Evolutionary conservation across 2,329 filamentous ascomycete genomes (phyloP).

Genomic region (Eutypa lata): DNA sequence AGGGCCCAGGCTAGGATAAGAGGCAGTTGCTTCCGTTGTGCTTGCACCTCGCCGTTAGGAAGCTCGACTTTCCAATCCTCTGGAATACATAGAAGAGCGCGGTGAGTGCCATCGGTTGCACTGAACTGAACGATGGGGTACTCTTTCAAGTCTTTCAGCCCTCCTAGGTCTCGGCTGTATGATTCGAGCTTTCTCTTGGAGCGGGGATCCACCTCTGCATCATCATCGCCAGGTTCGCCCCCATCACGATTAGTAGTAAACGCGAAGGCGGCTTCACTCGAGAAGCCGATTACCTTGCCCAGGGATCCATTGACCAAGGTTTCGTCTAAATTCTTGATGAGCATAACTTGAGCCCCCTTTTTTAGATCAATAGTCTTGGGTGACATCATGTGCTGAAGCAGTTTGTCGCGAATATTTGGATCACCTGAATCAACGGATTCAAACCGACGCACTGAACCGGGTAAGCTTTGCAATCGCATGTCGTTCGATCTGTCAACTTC

Average conservation of each 20-base stretch:
- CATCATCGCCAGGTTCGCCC: slow-evolving; percentile 39
- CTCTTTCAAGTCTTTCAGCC: slow-evolving; percentile 49
- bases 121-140: slow-evolving; percentile 86
- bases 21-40: slow-evolving; percentile 77
- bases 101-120: slow-evolving; percentile 70
- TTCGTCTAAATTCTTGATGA: slow-evolving; percentile 99
- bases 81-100: slow-evolving; percentile 76
- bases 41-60: slow-evolving; percentile 92
- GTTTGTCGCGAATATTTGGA: slow-evolving; percentile 65
- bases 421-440: slow-evolving; percentile 78
- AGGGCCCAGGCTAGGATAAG: slow-evolving; percentile 95
- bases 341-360: slow-evolving; percentile 93
- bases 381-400: slow-evolving; percentile 90
- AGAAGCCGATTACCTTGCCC: slow-evolving; percentile 80
- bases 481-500: slow-evolving; percentile 89
- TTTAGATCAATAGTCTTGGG: slow-evolving; percentile 78
- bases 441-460: slow-evolving; percentile 66
- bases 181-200: slow-evolving; percentile 55
- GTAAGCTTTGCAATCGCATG: slow-evolving; percentile 66
- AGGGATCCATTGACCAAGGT: slow-evolving; percentile 90
- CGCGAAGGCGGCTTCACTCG: slow-evolving; percentile 45
- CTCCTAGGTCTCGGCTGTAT: slow-evolving; percentile 40
- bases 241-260: slow-evolving; percentile 27
- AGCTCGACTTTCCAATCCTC: slow-evolving; percentile 97
- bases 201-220: slow-evolving; percentile 34